phyloP scores from a whole-genome alignment of 768 basidiomycete species.

The Podaxis mareebaensis region DNA sequence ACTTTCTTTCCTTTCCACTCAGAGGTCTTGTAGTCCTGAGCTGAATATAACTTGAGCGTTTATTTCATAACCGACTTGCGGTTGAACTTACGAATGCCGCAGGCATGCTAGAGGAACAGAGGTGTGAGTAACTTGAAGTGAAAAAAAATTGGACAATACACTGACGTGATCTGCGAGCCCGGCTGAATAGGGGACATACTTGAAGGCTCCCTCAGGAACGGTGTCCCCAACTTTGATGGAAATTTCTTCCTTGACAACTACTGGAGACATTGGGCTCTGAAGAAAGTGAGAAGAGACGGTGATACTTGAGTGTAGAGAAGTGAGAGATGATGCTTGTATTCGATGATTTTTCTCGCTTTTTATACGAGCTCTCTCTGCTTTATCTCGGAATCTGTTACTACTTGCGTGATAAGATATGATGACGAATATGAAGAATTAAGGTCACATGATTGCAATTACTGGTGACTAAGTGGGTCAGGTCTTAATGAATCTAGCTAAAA shows the following conservation, averaged over 20 bases:
- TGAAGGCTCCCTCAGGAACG: constrained; percentile 41
- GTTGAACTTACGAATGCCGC: constrained; percentile 59
- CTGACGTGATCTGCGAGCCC: constrained; percentile 63
- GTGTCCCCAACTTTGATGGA: constrained; percentile 38
- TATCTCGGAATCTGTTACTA: background rate
- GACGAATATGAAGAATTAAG: background rate
- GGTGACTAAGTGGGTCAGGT: background rate
- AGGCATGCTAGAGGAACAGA: constrained; percentile 44
- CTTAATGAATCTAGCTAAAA: no score
- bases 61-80: background rate
- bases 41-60: background rate
- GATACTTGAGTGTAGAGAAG: background rate
- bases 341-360: background rate
- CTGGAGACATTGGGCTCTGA: constrained; percentile 12
- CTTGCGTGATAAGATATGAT: background rate
- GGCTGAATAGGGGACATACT: constrained; percentile 59
- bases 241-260: constrained; percentile 23
- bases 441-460: background rate
- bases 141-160: constrained; percentile 15
- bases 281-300: background rate
- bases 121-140: constrained; percentile 16
- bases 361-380: background rate
- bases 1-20: constrained; percentile 84
- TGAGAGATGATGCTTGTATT: background rate
- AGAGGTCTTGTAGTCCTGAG: constrained; percentile 38